These are phyloP conservation scores for Odontarrhena argentea DNA, from an alignment of 345 rosid genomes.

Conservation along the genomic window DNA sequence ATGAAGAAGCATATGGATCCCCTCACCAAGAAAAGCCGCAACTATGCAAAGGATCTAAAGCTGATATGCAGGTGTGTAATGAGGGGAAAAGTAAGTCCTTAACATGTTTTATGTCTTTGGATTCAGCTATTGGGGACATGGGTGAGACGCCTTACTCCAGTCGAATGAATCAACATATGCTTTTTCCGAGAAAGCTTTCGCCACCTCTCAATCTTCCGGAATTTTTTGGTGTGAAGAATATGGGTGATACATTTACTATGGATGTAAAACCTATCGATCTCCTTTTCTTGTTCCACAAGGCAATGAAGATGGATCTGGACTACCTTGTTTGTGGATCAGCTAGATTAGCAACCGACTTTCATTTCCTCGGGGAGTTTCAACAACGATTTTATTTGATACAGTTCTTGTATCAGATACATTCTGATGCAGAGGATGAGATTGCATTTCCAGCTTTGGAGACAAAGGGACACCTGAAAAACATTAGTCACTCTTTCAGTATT, in stretches of 20 bases:
- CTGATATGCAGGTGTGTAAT: slow-evolving; percentile 33
- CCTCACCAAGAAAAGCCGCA: slow-evolving; percentile 37
- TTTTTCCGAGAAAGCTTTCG: slow-evolving; percentile 46
- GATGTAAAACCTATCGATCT: slow-evolving; percentile 65
- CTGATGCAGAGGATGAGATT: slow-evolving; percentile 77
- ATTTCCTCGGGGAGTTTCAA: slow-evolving; percentile 58
- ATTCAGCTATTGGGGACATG: slow-evolving; percentile 29
- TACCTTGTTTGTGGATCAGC: slow-evolving; percentile 64
- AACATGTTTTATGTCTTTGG: slow-evolving; percentile 34
- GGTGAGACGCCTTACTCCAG: slow-evolving; percentile 49
- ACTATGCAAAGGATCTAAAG: slow-evolving; percentile 27
- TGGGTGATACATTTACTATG: slow-evolving; percentile 33
- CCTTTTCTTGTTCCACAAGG: slow-evolving; percentile 83
- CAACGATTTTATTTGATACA: slow-evolving; percentile 57
- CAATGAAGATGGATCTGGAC: slow-evolving; percentile 70
- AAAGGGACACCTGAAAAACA: slow-evolving; percentile 59
- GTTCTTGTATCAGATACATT: slow-evolving; percentile 61
- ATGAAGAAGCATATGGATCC: slow-evolving; percentile 44
- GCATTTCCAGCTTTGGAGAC: slow-evolving; percentile 86
- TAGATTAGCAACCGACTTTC: slow-evolving; percentile 51
- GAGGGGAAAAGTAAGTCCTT: slow-evolving; percentile 39
- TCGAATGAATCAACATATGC: slow-evolving; percentile 48
- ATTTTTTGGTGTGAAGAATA: slow-evolving; percentile 45
- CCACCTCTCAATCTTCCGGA: slow-evolving; percentile 33
- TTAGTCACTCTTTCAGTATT: slow-evolving; percentile 63